Evolutionary conservation across 768 basidiomycete genomes (phyloP).

Genomic region (Kwoniella pini): DNA sequence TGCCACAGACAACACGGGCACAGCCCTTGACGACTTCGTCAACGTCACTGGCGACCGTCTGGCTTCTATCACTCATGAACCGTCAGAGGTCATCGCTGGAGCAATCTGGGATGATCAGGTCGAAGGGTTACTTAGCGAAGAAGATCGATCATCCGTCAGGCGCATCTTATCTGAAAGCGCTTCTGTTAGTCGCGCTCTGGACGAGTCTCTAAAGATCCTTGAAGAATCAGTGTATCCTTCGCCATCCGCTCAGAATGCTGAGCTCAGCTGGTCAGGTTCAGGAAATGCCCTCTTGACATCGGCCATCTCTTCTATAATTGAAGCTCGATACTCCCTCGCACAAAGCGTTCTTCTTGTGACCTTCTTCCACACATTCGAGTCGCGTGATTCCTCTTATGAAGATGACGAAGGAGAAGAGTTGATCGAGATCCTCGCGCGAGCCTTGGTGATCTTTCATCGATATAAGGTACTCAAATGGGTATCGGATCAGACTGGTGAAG

Average conservation of each 20-base stretch:
- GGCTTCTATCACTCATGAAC: constrained; percentile 19
- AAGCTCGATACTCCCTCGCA: constrained; percentile 30
- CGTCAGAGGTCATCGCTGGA: constrained; percentile 24
- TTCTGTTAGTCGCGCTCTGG: constrained; percentile 16
- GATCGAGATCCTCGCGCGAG: constrained; percentile 26
- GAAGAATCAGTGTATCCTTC: neutral
- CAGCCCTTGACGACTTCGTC: constrained; percentile 29
- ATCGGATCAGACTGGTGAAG: constrained; percentile 35
- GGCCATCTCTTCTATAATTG: constrained; percentile 22
- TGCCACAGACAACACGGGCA: constrained; percentile 17
- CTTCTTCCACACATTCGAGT: constrained; percentile 33
- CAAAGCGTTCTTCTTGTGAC: constrained; percentile 37
- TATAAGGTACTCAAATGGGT: constrained; percentile 38
- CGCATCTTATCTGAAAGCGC: constrained; percentile 26
- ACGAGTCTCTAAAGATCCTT: constrained; percentile 25
- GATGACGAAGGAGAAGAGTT: constrained; percentile 38
- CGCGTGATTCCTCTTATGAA: constrained; percentile 20
- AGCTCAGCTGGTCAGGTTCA: constrained; percentile 27
- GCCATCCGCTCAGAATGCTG: neutral
- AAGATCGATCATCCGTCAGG: constrained; percentile 27
- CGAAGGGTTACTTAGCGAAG: constrained; percentile 32
- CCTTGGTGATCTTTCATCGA: constrained; percentile 34
- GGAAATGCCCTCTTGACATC: constrained; percentile 42
- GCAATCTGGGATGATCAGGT: constrained; percentile 39
- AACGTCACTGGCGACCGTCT: constrained; percentile 13